Evolutionary conservation across 345 rosid species (phyloP), one percentile per base, ranked within the genome.

Genomic region (Sapria himalayana): DNA sequence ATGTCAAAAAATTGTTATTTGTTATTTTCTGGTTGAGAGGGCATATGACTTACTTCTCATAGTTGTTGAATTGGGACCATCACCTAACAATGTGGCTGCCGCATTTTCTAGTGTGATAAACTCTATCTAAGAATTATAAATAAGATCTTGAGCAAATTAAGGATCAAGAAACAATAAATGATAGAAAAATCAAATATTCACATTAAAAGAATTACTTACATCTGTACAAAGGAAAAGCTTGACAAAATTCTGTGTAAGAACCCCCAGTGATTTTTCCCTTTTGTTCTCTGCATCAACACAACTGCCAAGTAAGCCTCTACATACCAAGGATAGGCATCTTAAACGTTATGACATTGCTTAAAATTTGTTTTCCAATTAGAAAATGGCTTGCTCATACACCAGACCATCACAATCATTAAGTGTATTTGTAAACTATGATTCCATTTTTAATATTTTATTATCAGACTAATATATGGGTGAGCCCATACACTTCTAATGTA

Each of bases 161-260:
- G 3, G 17, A 23, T 6, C 42, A 19, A 11, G 0, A 18, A 45
- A 19, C 22, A 9, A 19, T 2, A 42, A 29, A n/a, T 24, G 15
- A 13, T 13, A 18, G 9, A 23, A 41, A 23, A 37, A 32, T n/a
- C n/a, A n/a, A n/a, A n/a, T n/a, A n/a, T 5, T 4, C 22, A 35
- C 5, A 23, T 7, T 10, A 12, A 23, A 25, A 12, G 19, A 24
- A 4, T 50, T 14, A 48, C 94, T 70, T 69, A 78, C 94, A 51
- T 63, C 61, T 15, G 80, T 72, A 54, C 79, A 78, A 36, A 82
- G 74, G 58, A 78, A 78, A 50, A 82, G 92, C 77, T 82, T 78
- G 58, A 71, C 62, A 37, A 78, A 74, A 65, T 68, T 82, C 63
- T 73, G 79, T 13, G 91, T 55, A 46, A 78, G 81, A 50, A 57